Evolutionary conservation across 768 basidiomycete species (phyloP).

Genomic region (Saitozyma podzolica): DNA sequence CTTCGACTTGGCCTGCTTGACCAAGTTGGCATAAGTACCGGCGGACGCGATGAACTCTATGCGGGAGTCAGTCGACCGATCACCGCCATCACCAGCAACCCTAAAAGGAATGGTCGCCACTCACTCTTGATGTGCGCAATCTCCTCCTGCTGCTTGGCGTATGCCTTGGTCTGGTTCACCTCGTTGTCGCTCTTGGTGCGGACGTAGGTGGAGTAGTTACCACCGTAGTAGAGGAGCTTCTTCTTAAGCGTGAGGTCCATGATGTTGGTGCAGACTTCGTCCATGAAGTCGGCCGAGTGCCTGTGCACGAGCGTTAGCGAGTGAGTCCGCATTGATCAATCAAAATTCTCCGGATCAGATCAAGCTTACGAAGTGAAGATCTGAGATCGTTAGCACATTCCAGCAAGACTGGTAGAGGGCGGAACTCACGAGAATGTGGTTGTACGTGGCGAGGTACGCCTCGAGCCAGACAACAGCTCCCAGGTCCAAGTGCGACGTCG

Average conservation of each 20-base stretch:
- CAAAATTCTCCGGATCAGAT: neutral
- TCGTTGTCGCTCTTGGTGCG: constrained; percentile 96
- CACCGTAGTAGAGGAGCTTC: constrained; percentile 87
- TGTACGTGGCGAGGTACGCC: constrained; percentile 95
- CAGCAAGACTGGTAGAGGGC: neutral
- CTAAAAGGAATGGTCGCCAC: constrained; percentile 27
- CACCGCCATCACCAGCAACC: neutral
- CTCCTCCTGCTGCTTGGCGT: constrained; percentile 96
- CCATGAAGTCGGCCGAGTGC: constrained; percentile 99
- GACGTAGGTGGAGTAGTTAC: constrained; percentile 97
- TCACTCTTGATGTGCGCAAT: constrained; percentile 96
- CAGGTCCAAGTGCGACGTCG: constrained; percentile 75
- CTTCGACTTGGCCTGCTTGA: constrained; percentile 98
- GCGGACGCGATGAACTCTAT: constrained; percentile 95
- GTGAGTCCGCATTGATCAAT: neutral
- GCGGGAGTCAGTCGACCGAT: constrained; percentile 6
- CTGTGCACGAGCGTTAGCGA: constrained; percentile 60
- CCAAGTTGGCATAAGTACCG: constrained; percentile 98
- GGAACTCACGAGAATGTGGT: constrained; percentile 76
- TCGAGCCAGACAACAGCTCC: constrained; percentile 99
- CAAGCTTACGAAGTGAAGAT: constrained; percentile 53
- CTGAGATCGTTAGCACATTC: neutral
- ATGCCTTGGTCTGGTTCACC: constrained; percentile 99
- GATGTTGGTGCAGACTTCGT: constrained; percentile 92
- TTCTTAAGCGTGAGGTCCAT: constrained; percentile 93